Conservation (phyloP, 371 early-diverging fungal species). For the Mortierella sp. region DNA sequence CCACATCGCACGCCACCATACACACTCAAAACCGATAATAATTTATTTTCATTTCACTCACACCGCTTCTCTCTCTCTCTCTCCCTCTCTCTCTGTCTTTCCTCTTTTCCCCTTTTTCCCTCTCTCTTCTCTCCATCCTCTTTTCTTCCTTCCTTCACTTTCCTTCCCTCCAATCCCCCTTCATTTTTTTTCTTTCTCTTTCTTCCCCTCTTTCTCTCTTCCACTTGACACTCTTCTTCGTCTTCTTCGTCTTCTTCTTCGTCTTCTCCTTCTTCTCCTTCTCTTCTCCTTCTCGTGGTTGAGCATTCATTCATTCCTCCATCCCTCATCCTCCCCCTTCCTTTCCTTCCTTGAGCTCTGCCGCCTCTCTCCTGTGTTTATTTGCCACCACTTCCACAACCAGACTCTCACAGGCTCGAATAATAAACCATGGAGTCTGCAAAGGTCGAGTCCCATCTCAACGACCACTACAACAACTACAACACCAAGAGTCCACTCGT, state of each 20-base stretch:
- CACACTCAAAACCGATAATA: no score
- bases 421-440: background rate
- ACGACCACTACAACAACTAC: background rate
- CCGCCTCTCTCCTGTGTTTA: background rate
- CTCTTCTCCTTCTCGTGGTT: background rate
- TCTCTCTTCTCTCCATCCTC: background rate
- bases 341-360: background rate
- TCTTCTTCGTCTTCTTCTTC: background rate
- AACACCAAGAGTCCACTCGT: no score
- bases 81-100: slow-evolving; percentile 4
- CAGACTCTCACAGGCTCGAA: background rate
- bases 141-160: background rate
- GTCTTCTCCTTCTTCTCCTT: background rate
- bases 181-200: background rate
- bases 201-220: background rate
- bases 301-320: slow-evolving; percentile 4
- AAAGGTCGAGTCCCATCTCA: slow-evolving; percentile 6
- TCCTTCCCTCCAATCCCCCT: background rate
- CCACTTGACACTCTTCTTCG: background rate
- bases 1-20: no score
- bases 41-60: no score
- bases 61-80: background rate
- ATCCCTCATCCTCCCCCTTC: background rate
- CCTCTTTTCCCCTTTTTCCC: background rate
- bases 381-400: background rate